Base-by-base conservation (phyloP, 2,329 filamentous ascomycete species). In the Coniochaeta hoffmannii region DNA sequence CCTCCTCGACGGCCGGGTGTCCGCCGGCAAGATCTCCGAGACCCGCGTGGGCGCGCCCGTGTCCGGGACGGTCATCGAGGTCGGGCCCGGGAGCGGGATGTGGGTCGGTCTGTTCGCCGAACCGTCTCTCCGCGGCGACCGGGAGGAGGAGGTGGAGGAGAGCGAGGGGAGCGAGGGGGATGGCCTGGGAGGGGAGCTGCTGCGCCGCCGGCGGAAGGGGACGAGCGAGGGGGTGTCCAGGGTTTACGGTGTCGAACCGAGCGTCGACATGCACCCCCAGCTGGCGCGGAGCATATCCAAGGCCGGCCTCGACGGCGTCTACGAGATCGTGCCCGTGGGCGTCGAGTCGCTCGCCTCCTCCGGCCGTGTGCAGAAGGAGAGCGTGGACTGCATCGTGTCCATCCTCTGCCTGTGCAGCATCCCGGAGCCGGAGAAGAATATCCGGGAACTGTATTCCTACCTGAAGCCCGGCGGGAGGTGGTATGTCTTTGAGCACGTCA, bases 231-330 rank as follows among this genome's bases (percentile, higher is more conserved):
- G 61, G 31, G 63, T 81, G 55, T 73, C 68, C 31, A 75, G 73
- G 31, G 71, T 88, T 44, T 86, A 82, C 61, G 85, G 84, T 55
- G 76, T 88, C 4, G 85, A 88, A 69, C 85, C 85, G 3, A 87
- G 86, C 64, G 55, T 65, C 0, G 74, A 72, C 34, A 78, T 81
- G 54, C 80, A 85, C 59, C 65, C 65, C 0, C 66, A 67, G 5
- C 69, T 88, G 53, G 68, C 71, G 1, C 63, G 66, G 36, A 75
- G 74, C 22, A 73, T 85, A 4, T 64, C 68, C 11, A 73, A 75
- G 1, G 75, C 80, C 1, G 82, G 81, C 0, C 68, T 88, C 2
- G 71, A 75, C 7, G 79, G 72, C 53, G 68, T 79, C 8, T 88
- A 88, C 65, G 76, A 83, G 64, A 77, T 87, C 56, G 75, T 86